Conservation (phyloP, 2,329 filamentous ascomycete species). For the Claviceps humidiphila region DNA sequence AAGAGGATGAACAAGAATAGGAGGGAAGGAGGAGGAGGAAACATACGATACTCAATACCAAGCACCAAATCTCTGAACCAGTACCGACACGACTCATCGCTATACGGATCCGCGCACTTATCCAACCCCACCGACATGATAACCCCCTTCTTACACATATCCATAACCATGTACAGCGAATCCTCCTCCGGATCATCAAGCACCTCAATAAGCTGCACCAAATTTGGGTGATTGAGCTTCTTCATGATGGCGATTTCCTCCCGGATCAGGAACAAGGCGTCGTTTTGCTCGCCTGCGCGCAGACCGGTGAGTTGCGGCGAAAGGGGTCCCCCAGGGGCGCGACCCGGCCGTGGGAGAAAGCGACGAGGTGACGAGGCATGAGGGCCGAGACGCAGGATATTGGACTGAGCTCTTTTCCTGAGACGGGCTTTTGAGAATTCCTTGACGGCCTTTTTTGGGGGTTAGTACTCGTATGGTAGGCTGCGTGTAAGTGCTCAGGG, state of each 20-base stretch:
- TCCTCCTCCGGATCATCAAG: constrained; percentile 92
- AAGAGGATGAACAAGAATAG: background rate
- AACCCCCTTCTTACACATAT: constrained; percentile 97
- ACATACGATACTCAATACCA: constrained; percentile 81
- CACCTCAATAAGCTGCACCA: constrained; percentile 89
- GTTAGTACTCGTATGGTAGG: too few relatives aligned
- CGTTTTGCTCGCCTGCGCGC: constrained; percentile 44
- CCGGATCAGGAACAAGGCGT: constrained; percentile 74
- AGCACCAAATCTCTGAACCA: constrained; percentile 94
- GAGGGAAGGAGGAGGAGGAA: background rate
- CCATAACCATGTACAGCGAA: constrained; percentile 94
- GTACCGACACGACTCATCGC: constrained; percentile 65
- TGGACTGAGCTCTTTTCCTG: constrained; percentile 79
- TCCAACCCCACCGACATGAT: constrained; percentile 93
- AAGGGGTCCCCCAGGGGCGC: constrained; percentile 8
- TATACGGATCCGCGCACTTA: constrained; percentile 69
- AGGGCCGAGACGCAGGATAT: constrained; percentile 52
- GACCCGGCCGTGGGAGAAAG: constrained; percentile 10
- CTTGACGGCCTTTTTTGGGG: constrained; percentile 62
- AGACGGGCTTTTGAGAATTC: constrained; percentile 92
- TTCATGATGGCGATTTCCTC: constrained; percentile 99
- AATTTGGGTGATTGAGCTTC: constrained; percentile 85
- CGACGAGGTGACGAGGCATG: constrained; percentile 17
- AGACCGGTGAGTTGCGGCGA: constrained; percentile 15
- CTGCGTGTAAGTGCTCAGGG: too few relatives aligned